These are phyloP conservation scores for Kwoniella sp. DNA, from an alignment of 768 basidiomycete species.

Conservation along the genomic window DNA sequence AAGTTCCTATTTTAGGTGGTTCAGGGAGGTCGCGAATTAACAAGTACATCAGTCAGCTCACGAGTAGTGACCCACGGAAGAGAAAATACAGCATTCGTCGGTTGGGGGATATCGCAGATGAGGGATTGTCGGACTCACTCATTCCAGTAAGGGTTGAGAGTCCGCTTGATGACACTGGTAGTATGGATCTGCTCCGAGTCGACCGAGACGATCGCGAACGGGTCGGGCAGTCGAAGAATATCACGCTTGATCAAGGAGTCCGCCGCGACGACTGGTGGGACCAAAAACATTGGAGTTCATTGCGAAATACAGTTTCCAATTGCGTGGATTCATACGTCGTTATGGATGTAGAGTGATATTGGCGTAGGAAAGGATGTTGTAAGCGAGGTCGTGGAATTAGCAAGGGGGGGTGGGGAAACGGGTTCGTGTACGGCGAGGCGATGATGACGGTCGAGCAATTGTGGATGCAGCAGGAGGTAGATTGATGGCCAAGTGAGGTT, in stretches of 20 bases:
- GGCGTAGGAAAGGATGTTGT: neutral
- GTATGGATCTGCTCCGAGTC: constrained; percentile 97
- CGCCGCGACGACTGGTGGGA: constrained; percentile 78
- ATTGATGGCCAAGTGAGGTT: neutral
- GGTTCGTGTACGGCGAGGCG: neutral
- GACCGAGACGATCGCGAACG: constrained; percentile 97
- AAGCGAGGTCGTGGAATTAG: neutral
- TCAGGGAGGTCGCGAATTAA: neutral
- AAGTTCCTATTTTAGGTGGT: constrained; percentile 71
- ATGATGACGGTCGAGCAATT: neutral
- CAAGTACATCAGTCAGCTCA: no score
- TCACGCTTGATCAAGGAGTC: constrained; percentile 55
- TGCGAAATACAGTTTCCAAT: no score
- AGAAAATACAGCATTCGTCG: no score
- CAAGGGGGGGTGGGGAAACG: neutral
- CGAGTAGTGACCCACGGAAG: no score
- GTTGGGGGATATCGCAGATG: no score
- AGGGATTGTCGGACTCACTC: no score
- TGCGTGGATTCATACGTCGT: no score
- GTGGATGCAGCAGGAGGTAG: neutral
- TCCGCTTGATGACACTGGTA: constrained; percentile 92
- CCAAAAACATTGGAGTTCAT: no score
- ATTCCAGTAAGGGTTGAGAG: constrained; percentile 57
- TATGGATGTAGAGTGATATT: neutral
- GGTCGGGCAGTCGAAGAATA: constrained; percentile 86